Base-by-base conservation (phyloP, 306 rosid genomes). In the Gastrolobium bilobum region DNA sequence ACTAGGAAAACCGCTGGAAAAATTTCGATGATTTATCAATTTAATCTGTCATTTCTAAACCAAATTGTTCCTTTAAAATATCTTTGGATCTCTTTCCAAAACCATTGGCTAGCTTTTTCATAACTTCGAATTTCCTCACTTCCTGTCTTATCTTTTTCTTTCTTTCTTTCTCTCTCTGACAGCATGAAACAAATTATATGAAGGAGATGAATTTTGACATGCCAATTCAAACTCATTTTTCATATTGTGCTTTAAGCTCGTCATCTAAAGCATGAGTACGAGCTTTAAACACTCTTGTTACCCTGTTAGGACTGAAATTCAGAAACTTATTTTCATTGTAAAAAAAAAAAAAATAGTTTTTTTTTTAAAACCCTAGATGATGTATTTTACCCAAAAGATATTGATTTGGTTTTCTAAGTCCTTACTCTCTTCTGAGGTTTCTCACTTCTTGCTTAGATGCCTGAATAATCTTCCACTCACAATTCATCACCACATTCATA, bases 91-190 rank as follows among this genome's bases (percentile, higher is more conserved):
- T 86, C 72, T 52, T 84, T 63, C 97, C 92, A 70, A 91, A 92
- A 29, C 95, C 97, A 13, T 78, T 40, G 4, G 86, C 91, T 13
- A 95, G 83, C 80, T 82, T 82, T 51, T 82, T 88, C 93, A 92
- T 91, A 13, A 59, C 86, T 77, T 78, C 75, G 10, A 88, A 88
- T 73, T 90, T 95, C 67, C 0, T 20, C 1, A 67, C 38, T 82
- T 91, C 94, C 38, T 33, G 58, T 40, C 70, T 80, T 44, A 95
- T 86, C 82, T 92, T 98, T 13, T 88, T 80, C 85, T 20, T 20
- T n/a, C n/a, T 20, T 20, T 20, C 1, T 86, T 89, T 75, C 91
- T 86, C 82, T 81, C 82, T 59, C 71, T 65, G 61, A 95, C 79
- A 70, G 78, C 60, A 73, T 6, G 57, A 50, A 51, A 81, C 30